Evolutionary conservation across 192 early-diverging fungal genomes (phyloP), one percentile per base, ranked within the genome.

Genomic region (Podila clonocystis): DNA sequence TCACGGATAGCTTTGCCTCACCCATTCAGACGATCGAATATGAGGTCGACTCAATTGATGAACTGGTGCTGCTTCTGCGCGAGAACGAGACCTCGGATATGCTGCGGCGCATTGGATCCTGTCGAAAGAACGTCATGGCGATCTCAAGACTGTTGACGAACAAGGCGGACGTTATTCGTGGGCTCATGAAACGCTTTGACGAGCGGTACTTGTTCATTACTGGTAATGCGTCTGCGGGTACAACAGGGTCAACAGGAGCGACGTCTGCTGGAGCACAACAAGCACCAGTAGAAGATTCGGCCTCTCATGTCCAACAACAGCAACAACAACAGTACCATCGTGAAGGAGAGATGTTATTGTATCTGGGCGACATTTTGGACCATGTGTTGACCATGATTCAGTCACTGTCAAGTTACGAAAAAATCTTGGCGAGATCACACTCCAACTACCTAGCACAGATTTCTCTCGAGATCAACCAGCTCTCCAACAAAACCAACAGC

Each of bases 41-140:
- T 63, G 97, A 98, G 75, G 98, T 99, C 4, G 96, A 97, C 67
- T 87, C 91, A 0, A 97, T 99, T 65, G 97, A 99, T 76, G 98
- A 99, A 68, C 82, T 98, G 0, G 96, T 98, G 0, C 85, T 99
- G 28, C 92, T 98, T 29, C 85, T 97, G n/a, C 92, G 95, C 63
- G 95, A 97, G 77, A 92, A 93, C 4, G 97, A 98, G 75, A 91
- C 93, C 49, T 89, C 87, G 2, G 93, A 94, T 66, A 94, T 94
- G 93, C 74, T 95, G 48, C 77, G 92, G 57, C 84, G 92, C 0
- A 95, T 94, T 70, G 91, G 93, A 33, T 90, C 88, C 36, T 92
- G 88, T 64, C 86, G 92, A 9, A 93, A 93, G 73, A 88, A 87
- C 29, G 89, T 94, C 22, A 93, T 93, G 88, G 83, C 86, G 48